These are phyloP conservation scores for Testicularia cyperi DNA, from an alignment of 1,284 basidiomycete species.

Conservation along the genomic window DNA sequence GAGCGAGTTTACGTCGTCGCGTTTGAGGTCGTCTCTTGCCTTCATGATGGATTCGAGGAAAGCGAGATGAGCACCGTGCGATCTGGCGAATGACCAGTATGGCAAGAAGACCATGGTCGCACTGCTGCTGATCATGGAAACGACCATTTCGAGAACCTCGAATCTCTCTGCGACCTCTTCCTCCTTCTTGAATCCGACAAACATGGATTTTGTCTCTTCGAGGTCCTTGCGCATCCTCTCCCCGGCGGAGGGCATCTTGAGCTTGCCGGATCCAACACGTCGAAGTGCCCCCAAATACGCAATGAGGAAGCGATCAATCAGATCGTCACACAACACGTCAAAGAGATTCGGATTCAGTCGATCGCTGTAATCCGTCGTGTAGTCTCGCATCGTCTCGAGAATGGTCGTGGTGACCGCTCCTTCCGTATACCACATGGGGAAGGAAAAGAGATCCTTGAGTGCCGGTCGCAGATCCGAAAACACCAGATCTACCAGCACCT, in stretches of 20 bases:
- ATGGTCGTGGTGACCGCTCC: conserved; percentile 81
- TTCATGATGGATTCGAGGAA: conserved; percentile 90
- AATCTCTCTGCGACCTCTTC: conserved; percentile 81
- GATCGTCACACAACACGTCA: conserved; percentile 87
- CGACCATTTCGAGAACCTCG: conserved; percentile 75
- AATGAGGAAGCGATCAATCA: conserved; percentile 87
- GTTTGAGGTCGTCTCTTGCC: conserved; percentile 85
- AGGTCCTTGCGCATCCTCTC: conserved; percentile 82
- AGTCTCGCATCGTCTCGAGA: conserved; percentile 92
- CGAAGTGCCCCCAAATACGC: conserved; percentile 85
- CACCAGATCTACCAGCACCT: conserved; percentile 88
- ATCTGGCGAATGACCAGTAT: conserved; percentile 87
- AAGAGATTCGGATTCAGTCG: conserved; percentile 89
- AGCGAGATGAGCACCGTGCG: conserved; percentile 85
- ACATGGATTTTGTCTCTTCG: conserved; percentile 75
- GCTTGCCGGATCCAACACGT: conserved; percentile 71
- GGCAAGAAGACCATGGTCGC: conserved; percentile 92
- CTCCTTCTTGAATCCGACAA: conserved; percentile 74
- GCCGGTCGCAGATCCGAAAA: conserved; percentile 92
- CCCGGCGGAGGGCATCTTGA: conserved; percentile 81
- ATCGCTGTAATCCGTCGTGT: conserved; percentile 85
- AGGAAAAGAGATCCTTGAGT: conserved; percentile 77
- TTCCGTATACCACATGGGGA: conserved; percentile 66
- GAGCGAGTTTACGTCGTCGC: conserved; percentile 79
- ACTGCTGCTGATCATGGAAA: conserved; percentile 82